Evolutionary conservation across 23 red algal species (phyloP).

Genomic region (Porphyridium purpureum): DNA sequence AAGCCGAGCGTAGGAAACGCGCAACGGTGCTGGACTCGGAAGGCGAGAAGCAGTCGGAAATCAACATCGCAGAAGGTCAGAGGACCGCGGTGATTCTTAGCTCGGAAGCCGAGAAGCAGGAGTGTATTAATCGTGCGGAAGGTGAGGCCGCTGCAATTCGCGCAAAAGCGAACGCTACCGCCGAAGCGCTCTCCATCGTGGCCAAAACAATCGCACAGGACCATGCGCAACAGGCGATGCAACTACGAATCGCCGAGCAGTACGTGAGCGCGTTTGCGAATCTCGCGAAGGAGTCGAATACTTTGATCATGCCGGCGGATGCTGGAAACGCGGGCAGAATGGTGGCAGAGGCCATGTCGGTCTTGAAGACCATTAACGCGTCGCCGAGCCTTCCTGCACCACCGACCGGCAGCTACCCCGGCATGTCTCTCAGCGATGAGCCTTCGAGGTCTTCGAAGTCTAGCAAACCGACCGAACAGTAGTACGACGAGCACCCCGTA

Average conservation of each 20-base stretch:
- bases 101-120: constrained; percentile 59
- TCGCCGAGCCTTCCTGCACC: too few species aligned
- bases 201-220: constrained; percentile 20
- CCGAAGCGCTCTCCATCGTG: constrained; percentile 44
- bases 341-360: constrained; percentile 16
- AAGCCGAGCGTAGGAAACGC: constrained; percentile 60
- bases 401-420: too few species aligned
- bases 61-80: constrained; percentile 80
- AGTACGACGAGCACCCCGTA: too few species aligned
- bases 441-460: too few species aligned
- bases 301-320: constrained; percentile 19
- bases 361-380: constrained; percentile 21
- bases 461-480: too few species aligned
- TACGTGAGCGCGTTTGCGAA: constrained; percentile 42
- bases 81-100: constrained; percentile 48
- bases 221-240: constrained; percentile 47
- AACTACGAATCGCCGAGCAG: constrained; percentile 75
- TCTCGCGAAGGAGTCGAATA: constrained; percentile 28
- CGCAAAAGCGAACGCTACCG: constrained; percentile 40
- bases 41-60: constrained; percentile 44
- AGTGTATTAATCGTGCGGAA: constrained; percentile 67
- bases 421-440: too few species aligned
- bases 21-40: constrained; percentile 69
- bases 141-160: constrained; percentile 83
- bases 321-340: constrained; percentile 9